phyloP scores from a whole-genome alignment of 352 stramenopile genomes.

The Globisporangium carolinianum region DNA sequence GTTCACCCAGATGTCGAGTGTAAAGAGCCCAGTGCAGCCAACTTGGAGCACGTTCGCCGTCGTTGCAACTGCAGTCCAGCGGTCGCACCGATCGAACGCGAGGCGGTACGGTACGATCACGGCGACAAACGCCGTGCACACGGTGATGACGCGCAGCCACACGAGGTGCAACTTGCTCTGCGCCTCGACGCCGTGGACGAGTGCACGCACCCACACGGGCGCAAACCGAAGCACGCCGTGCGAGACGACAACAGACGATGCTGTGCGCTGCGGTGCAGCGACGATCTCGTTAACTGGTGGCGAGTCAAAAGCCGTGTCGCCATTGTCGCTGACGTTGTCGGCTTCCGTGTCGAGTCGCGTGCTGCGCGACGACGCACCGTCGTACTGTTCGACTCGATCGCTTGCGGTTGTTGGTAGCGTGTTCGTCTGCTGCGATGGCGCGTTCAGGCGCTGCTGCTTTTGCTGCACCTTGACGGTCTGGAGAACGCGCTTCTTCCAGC shows the following conservation, averaged over 20 bases:
- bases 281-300: background rate
- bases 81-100: constrained; percentile 30
- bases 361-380: background rate
- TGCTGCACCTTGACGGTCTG: constrained; percentile 39
- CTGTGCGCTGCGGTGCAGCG: background rate
- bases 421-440: background rate
- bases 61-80: constrained; percentile 16
- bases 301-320: background rate
- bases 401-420: background rate
- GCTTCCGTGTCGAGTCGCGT: background rate
- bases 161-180: constrained; percentile 34
- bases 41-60: constrained; percentile 24
- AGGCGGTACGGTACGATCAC: constrained; percentile 46
- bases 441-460: constrained; percentile 26
- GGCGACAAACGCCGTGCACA: constrained; percentile 31
- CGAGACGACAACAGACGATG: background rate
- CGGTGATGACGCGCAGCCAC: constrained; percentile 34
- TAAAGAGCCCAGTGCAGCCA: constrained; percentile 29
- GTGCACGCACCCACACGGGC: constrained; percentile 4
- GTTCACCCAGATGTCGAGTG: constrained; percentile 49
- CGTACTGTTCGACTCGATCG: constrained; percentile 1
- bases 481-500: constrained; percentile 45
- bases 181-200: constrained; percentile 20
- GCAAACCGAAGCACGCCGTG: constrained; percentile 1
- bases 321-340: background rate